Evolutionary conservation across 1,284 basidiomycete genomes (phyloP), one percentile per base, ranked within the genome.

Genomic region (Fistulina hepatica): DNA sequence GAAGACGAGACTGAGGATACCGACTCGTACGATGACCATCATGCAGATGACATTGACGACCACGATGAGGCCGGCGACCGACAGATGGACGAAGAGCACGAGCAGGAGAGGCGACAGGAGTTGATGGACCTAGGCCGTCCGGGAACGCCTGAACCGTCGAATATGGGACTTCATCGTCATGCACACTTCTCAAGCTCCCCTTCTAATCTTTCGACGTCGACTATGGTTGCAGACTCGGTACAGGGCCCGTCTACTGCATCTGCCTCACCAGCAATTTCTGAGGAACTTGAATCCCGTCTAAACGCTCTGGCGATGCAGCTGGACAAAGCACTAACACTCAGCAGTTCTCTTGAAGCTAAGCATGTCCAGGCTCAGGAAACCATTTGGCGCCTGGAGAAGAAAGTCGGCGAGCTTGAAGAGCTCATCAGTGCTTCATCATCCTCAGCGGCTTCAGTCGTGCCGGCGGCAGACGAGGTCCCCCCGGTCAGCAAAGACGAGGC

Each of bases 341-440:
- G 84, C 12, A 69, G 71, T 6, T 69, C 71, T 0, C 65, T 95
- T 5, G 83, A 90, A 52, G 69, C 68, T 0, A 86, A 94, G 54
- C 90, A 95, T 47, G 59, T 70, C 2, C 71, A 75, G 17, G 86
- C 91, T 2, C 83, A 88, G 50, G 66, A 69, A 21, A 88, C 84
- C 0, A 92, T 97, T 49, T 70, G 69, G 15, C 61, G 66, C 0
- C 64, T 97, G 15, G 85, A 94, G 51, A 65, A 69, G 21, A 82
- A 82, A 50, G 76, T 85, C 4, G 55, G 56, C 6, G 50, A 64
- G 1, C 55, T 85, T 16, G 81, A 85, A 53, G 65, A 61, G 13
- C 55, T 73, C 17, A 66, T 81, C 0, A 65, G 67, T 31, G 51
- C 55, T 13, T 68, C 65, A 2, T 66, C 59, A 31, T 52, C 44